phyloP scores from a whole-genome alignment of 2,329 filamentous ascomycete species.

The Aspergillus melleus region DNA sequence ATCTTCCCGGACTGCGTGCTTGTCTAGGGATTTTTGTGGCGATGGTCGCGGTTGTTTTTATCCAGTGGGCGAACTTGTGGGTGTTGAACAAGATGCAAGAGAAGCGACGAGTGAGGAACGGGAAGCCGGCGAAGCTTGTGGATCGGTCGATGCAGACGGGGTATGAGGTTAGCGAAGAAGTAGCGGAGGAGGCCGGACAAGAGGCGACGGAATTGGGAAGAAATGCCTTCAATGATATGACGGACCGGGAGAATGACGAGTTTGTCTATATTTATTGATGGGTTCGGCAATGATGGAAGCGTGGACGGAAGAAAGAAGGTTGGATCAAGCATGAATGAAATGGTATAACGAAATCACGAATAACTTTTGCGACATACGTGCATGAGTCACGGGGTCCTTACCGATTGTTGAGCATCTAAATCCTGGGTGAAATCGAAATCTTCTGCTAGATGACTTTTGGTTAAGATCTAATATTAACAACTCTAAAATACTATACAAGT shows the following conservation, averaged over 20 bases:
- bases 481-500: not conserved
- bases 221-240: conserved; percentile 60
- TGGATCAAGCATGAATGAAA: too few species aligned
- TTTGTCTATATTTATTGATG: conserved; percentile 63
- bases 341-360: too few species aligned
- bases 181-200: conserved; percentile 5
- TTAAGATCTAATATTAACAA: not conserved
- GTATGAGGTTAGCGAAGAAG: conserved; percentile 42
- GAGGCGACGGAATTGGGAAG: conserved; percentile 42
- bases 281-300: not conserved
- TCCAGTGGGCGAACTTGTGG: conserved; percentile 58
- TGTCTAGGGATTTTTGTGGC: conserved; percentile 50
- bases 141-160: conserved; percentile 62
- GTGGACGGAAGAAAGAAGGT: too few species aligned
- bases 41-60: conserved; percentile 52
- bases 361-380: too few species aligned
- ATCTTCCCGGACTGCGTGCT: conserved; percentile 57
- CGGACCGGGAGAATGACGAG: conserved; percentile 67
- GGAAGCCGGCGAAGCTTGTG: conserved; percentile 60
- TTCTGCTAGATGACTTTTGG: too few species aligned
- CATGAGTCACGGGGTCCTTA: too few species aligned
- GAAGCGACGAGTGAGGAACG: conserved; percentile 56
- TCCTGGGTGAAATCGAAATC: too few species aligned
- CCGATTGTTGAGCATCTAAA: too few species aligned
- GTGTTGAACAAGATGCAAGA: conserved; percentile 57